These are phyloP conservation scores for Cryptococcus sp. DNA, from an alignment of 1,284 basidiomycete genomes.

Conservation along the genomic window DNA sequence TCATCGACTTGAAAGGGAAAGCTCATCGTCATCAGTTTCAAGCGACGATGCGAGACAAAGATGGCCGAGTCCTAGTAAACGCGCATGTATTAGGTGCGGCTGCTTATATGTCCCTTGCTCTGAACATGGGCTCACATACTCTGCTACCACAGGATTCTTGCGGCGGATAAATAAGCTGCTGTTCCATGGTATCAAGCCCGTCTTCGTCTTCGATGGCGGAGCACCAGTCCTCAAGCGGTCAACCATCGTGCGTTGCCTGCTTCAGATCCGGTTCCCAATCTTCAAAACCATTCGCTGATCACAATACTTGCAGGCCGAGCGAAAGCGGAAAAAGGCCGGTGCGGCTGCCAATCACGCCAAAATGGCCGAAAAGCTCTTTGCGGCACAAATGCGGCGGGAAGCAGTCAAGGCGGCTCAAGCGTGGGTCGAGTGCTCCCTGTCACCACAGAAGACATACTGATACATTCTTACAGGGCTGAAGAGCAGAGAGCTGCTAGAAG, in stretches of 20 bases:
- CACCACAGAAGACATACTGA: background rate
- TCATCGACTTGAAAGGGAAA: background rate
- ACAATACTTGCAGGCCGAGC: conserved; percentile 63
- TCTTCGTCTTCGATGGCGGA: conserved; percentile 96
- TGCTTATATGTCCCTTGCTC: background rate
- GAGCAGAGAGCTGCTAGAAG: conserved; percentile 38
- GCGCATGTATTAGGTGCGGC: conserved; percentile 82
- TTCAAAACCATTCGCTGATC: background rate
- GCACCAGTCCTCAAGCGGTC: conserved; percentile 82
- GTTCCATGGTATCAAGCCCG: conserved; percentile 94
- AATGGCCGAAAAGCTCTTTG: conserved; percentile 86
- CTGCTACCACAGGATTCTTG: conserved; percentile 61
- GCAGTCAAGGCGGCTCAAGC: conserved; percentile 74
- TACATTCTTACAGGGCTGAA: conserved; percentile 16
- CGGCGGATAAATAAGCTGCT: conserved; percentile 90
- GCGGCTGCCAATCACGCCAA: conserved; percentile 79
- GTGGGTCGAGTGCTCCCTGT: conserved; percentile 29
- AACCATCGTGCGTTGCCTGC: conserved; percentile 68
- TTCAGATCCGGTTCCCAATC: background rate
- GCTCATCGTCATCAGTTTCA: conserved; percentile 69
- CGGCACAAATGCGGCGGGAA: conserved; percentile 88
- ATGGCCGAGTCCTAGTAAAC: conserved; percentile 85
- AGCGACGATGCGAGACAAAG: conserved; percentile 97
- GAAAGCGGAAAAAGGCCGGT: conserved; percentile 83
- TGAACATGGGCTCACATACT: background rate